Evolutionary conservation across 768 basidiomycete species (phyloP).

Genomic region (Mycena rebaudengoi): DNA sequence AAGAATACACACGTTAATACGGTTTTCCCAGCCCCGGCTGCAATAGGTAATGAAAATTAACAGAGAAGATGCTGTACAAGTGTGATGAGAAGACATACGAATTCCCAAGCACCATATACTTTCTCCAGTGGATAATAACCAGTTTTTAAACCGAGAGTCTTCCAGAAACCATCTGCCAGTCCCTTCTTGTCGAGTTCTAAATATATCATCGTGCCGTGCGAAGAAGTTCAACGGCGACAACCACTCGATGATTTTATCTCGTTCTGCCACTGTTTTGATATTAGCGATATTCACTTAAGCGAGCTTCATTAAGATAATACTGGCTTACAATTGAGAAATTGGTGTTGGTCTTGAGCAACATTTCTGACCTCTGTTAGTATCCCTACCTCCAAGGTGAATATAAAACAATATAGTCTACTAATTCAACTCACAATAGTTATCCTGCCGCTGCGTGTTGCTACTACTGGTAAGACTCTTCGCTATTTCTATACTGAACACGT

Average conservation of each 20-base stretch:
- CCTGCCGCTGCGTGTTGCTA: too few species aligned
- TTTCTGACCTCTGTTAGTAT: neutral
- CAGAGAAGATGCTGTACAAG: neutral
- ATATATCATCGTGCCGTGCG: neutral
- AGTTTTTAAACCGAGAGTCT: neutral
- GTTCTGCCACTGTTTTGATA: neutral
- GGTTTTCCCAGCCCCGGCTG: conserved; percentile 1
- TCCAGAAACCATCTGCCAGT: conserved; percentile 5
- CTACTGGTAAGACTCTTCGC: too few species aligned
- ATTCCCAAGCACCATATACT: neutral
- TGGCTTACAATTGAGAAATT: neutral
- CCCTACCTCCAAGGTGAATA: neutral
- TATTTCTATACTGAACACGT: too few species aligned
- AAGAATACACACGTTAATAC: neutral
- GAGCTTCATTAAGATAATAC: neutral
- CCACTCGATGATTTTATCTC: neutral
- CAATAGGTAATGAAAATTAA: neutral
- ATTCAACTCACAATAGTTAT: neutral
- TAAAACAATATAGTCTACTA: neutral
- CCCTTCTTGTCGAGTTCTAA: neutral
- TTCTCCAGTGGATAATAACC: neutral
- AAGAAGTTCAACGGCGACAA: conserved; percentile 6
- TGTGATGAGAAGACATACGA: neutral
- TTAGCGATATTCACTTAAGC: neutral
- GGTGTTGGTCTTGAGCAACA: neutral